Percentiles rank a stretch among this genome's conserved stretches.
phyloP scores from a whole-genome alignment of 352 stramenopile species.

The Phytopythium oedochilum region DNA sequence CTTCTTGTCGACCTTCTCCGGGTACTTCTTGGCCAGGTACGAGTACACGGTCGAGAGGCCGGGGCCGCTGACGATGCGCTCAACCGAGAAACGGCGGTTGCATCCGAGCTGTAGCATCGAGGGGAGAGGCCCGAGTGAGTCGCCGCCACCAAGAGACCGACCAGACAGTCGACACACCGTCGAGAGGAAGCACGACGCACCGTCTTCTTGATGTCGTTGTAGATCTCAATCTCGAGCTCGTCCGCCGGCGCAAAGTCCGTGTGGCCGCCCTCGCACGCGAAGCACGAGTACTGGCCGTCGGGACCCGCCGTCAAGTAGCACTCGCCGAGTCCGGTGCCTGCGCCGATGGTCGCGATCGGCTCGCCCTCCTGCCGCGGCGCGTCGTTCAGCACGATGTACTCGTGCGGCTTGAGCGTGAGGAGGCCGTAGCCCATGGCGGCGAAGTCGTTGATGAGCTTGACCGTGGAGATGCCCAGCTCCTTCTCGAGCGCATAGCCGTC shows the following conservation, averaged over 20 bases:
- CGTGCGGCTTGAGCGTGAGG: conserved; percentile 91
- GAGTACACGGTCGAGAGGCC: conserved; percentile 96
- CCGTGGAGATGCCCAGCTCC: conserved; percentile 80
- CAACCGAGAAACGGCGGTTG: conserved; percentile 90
- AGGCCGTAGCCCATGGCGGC: conserved; percentile 96
- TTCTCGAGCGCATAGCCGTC: conserved; percentile 73
- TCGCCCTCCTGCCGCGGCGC: conserved; percentile 55
- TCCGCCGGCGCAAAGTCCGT: conserved; percentile 92
- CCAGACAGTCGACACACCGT: neutral
- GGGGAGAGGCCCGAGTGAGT: neutral
- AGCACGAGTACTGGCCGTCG: conserved; percentile 89
- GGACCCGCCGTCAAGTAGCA: conserved; percentile 92
- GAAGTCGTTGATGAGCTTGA: conserved; percentile 97
- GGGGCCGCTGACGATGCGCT: conserved; percentile 94
- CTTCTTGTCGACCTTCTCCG: conserved; percentile 74
- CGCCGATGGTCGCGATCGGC: conserved; percentile 95
- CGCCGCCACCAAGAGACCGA: neutral
- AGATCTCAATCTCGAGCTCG: conserved; percentile 85
- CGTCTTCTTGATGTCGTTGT: conserved; percentile 71
- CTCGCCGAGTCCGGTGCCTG: conserved; percentile 95
- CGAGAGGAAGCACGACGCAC: conserved; percentile 2
- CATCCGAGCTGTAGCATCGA: conserved; percentile 61
- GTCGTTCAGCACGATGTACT: conserved; percentile 91
- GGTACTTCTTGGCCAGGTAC: conserved; percentile 92
- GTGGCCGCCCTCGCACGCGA: conserved; percentile 93